Conservation (phyloP, 2,329 filamentous ascomycete species). For the Albifimbria verrucaria region DNA sequence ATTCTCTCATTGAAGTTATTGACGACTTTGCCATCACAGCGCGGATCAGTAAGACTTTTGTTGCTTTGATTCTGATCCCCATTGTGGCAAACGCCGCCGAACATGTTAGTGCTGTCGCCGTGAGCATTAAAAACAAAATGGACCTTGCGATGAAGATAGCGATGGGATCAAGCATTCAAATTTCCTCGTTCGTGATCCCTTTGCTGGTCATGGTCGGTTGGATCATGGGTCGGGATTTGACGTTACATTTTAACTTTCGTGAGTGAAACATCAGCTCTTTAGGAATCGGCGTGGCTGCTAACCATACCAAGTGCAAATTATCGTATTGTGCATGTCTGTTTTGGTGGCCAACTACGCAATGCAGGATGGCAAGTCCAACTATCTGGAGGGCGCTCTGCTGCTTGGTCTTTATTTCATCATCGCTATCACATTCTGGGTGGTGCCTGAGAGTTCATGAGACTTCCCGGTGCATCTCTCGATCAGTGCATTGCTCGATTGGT, state of each 20-base stretch:
- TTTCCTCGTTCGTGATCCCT: conserved; percentile 76
- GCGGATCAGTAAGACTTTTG: conserved; percentile 75
- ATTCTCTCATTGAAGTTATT: conserved; percentile 74
- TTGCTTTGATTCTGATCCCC: conserved; percentile 74
- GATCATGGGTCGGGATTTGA: conserved; percentile 71
- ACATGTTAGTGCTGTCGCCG: conserved; percentile 77
- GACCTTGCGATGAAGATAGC: conserved; percentile 73
- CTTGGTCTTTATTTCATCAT: conserved; percentile 56
- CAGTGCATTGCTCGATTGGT: too few relatives aligned
- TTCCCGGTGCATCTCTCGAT: too few relatives aligned
- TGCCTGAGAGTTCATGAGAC: too few relatives aligned
- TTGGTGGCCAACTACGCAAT: conserved; percentile 74
- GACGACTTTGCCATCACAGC: conserved; percentile 66
- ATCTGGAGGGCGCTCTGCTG: conserved; percentile 74
- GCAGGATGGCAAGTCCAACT: conserved; percentile 80
- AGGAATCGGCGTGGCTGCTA: too few relatives aligned
- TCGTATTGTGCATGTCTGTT: conserved; percentile 72
- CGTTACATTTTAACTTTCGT: conserved; percentile 70
- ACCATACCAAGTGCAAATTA: conserved; percentile 58
- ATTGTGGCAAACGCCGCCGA: conserved; percentile 80
- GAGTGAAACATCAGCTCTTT: conserved; percentile 14
- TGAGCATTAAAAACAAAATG: conserved; percentile 76
- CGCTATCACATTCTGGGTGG: conserved; percentile 57
- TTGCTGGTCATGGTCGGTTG: conserved; percentile 78
- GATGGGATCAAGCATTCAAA: conserved; percentile 79